A percentile compares a stretch with the other conserved stretches of the same genome.
phyloP scores from a whole-genome alignment of 2,329 filamentous ascomycete genomes.

The Nigrospora oryzae region DNA sequence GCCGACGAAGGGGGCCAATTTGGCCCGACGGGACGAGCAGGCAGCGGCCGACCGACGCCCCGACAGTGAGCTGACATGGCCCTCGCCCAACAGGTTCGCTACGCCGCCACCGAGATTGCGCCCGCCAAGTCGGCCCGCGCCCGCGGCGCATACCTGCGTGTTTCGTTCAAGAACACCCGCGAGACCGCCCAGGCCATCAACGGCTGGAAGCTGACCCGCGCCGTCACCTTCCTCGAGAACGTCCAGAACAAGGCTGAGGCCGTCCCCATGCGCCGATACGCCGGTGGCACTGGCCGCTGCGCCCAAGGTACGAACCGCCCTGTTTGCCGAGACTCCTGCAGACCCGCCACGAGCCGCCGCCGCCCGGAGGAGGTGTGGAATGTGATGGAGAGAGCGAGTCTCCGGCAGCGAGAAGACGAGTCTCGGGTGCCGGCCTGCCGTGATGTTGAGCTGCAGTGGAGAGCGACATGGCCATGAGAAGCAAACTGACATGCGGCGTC shows the following conservation, averaged over 20 bases:
- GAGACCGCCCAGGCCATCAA: constrained; percentile 99
- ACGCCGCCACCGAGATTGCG: constrained; percentile 85
- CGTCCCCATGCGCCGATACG: constrained; percentile 96
- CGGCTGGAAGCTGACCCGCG: constrained; percentile 95
- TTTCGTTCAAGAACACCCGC: constrained; percentile 99
- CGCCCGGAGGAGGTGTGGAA: no score
- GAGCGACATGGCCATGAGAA: not conserved
- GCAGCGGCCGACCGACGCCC: no score
- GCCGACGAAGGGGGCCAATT: no score
- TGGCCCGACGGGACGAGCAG: no score
- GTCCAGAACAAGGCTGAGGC: constrained; percentile 96
- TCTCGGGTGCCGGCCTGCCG: not conserved
- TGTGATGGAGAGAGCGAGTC: no score
- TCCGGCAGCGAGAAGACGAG: not conserved
- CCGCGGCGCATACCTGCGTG: constrained; percentile 96
- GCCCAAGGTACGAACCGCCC: constrained; percentile 77
- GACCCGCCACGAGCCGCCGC: no score
- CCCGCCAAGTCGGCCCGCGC: constrained; percentile 92
- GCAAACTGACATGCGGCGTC: not conserved
- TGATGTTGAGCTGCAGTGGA: not conserved
- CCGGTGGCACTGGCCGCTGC: constrained; percentile 88
- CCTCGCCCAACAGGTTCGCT: constrained; percentile 64
- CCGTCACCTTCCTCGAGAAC: constrained; percentile 95
- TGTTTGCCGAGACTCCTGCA: no score
- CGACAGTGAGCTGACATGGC: not conserved